Percentiles rank a stretch among this genome's conserved stretches.
phyloP scores from a whole-genome alignment of 2,329 filamentous ascomycete species.

The Sporothrix brasiliensis region DNA sequence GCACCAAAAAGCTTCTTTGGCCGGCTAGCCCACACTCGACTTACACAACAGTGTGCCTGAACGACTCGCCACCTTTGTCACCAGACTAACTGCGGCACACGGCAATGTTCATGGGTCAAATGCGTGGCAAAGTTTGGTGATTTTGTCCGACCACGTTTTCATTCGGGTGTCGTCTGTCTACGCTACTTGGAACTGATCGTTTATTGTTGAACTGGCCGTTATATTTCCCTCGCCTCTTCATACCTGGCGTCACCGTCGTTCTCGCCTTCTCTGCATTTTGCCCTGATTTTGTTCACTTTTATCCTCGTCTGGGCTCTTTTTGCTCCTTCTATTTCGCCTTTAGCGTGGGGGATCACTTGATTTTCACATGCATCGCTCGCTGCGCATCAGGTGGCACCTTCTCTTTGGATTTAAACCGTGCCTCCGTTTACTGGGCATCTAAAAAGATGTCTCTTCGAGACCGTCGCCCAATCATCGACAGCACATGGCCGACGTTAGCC shows the following conservation, averaged over 20 bases:
- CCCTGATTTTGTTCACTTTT: neutral
- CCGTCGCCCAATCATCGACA: slow-evolving; percentile 33
- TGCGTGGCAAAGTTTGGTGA: neutral
- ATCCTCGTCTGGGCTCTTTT: neutral
- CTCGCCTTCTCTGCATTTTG: neutral
- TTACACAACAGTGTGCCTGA: neutral
- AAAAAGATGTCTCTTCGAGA: slow-evolving; percentile 17
- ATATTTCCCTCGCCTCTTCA: neutral
- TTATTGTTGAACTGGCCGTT: too few species aligned
- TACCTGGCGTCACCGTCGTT: neutral
- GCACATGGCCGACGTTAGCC: slow-evolving; percentile 29
- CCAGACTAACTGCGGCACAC: slow-evolving; percentile 4
- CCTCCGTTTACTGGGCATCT: neutral
- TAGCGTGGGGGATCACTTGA: slow-evolving; percentile 21
- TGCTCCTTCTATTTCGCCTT: slow-evolving; percentile 21
- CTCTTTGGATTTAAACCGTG: neutral
- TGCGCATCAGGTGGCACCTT: slow-evolving; percentile 4
- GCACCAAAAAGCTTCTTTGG: slow-evolving; percentile 12
- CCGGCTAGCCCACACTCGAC: neutral
- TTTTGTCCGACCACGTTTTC: neutral
- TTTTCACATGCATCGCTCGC: neutral
- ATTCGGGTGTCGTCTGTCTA: neutral
- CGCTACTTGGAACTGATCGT: neutral
- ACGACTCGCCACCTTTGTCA: neutral
- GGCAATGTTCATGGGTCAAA: neutral